Conservation (phyloP, 768 basidiomycete genomes). For the Sarcomyxa edulis region DNA sequence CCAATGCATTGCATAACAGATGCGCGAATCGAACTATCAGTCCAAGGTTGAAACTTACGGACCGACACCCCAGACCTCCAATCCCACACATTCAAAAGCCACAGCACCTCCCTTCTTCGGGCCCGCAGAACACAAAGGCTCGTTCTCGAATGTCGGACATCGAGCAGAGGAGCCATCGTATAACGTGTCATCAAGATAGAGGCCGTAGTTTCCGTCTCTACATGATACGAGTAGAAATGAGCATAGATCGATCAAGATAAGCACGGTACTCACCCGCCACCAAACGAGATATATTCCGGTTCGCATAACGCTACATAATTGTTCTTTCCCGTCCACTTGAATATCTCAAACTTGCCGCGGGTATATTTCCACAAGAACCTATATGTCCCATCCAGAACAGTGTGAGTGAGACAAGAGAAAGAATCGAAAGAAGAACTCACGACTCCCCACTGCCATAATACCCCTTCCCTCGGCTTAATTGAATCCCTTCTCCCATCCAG, state of each 20-base stretch:
- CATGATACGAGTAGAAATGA: background rate
- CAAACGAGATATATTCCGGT: slow-evolving; percentile 75
- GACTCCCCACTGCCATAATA: slow-evolving; percentile 92
- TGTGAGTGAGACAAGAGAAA: slow-evolving; percentile 1
- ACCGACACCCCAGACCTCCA: slow-evolving; percentile 88
- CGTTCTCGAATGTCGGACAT: slow-evolving; percentile 87
- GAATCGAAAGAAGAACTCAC: no score
- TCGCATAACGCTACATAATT: slow-evolving; percentile 89
- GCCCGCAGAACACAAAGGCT: slow-evolving; percentile 62
- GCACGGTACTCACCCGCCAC: slow-evolving; percentile 70
- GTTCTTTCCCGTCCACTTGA: slow-evolving; percentile 84
- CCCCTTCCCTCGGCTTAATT: slow-evolving; percentile 47
- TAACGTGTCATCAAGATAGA: slow-evolving; percentile 82
- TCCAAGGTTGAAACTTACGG: no score
- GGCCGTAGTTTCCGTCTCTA: slow-evolving; percentile 83
- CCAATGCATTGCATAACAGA: no score
- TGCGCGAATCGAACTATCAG: no score
- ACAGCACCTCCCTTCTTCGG: slow-evolving; percentile 41
- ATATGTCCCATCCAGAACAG: slow-evolving; percentile 3
- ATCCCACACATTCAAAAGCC: slow-evolving; percentile 84
- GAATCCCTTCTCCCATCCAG: slow-evolving; percentile 75
- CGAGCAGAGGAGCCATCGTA: slow-evolving; percentile 78
- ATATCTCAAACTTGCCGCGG: slow-evolving; percentile 46
- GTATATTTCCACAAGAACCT: slow-evolving; percentile 78
- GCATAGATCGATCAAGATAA: slow-evolving; percentile 4